Evolutionary conservation across 768 basidiomycete genomes (phyloP).

Genomic region (Tricholoma saponaceum): DNA sequence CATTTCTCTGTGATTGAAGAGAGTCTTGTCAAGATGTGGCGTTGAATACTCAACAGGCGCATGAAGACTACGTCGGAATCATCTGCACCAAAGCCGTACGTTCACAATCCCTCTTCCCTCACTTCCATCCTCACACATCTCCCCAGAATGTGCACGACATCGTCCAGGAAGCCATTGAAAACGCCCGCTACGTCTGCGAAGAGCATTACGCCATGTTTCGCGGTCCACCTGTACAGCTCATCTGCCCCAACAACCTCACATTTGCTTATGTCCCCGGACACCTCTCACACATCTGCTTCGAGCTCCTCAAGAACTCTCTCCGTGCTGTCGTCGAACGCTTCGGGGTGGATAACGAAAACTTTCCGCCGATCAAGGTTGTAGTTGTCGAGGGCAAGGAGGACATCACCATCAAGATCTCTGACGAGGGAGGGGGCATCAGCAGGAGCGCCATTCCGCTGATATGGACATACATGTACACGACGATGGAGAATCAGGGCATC

Average conservation of each 20-base stretch:
- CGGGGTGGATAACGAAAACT: conserved; percentile 74
- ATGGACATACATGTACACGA: conserved; percentile 99
- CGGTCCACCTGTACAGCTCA: conserved; percentile 93
- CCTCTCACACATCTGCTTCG: conserved; percentile 94
- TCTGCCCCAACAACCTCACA: conserved; percentile 80
- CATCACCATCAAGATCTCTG: conserved; percentile 97
- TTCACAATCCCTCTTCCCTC: conserved; percentile 10
- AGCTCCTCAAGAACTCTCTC: conserved; percentile 95
- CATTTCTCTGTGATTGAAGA: conserved; percentile 7
- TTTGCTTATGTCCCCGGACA: conserved; percentile 98
- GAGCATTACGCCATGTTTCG: conserved; percentile 96
- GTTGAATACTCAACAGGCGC: conserved; percentile 86
- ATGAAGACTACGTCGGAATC: conserved; percentile 92
- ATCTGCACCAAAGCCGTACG: conserved; percentile 89
- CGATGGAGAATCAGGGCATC: conserved; percentile 69
- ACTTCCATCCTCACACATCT: not conserved
- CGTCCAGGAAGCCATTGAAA: conserved; percentile 97
- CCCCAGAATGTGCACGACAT: conserved; percentile 90
- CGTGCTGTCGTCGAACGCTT: conserved; percentile 93
- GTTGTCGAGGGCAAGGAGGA: conserved; percentile 98
- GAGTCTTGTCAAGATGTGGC: conserved; percentile 67
- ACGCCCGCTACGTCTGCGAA: conserved; percentile 91
- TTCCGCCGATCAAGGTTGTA: conserved; percentile 89
- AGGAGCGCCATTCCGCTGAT: conserved; percentile 87
- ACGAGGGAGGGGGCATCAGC: conserved; percentile 95